Base-by-base conservation (phyloP, 768 basidiomycete genomes). In the Epithele typhae region DNA sequence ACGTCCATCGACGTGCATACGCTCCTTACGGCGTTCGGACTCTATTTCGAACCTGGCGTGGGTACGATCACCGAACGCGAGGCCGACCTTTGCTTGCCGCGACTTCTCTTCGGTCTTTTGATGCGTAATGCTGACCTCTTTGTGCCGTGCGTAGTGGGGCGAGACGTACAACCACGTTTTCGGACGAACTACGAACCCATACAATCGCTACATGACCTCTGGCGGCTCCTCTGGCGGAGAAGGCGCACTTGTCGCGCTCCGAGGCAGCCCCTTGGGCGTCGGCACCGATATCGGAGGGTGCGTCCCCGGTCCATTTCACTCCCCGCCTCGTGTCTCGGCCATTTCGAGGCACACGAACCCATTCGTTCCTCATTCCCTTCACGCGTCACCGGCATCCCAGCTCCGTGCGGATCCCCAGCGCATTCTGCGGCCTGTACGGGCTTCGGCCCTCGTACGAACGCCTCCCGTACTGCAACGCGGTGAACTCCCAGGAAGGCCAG, bases 181-280 rank as follows among this genome's bases (percentile, higher is more conserved):
- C 55, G 91, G 90, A 2, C 72, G 87, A 43, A 92, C 92, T 0
- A 58, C 68, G 14, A 91, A 92, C 57, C 91, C 91, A 0, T 68
- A 73, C 59, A 90, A 92, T 59, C 76, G 83, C 9, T 71, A 72
- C 15, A 68, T 89, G 37, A 89, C 85, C 5, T 66, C 71, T 4
- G 90, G 91, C 10, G 92, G 92, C 1, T 92, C 88, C 0, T 87
- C 84, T 3, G 92, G 92, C 5, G 92, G 91, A 25, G 92, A 93
- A 67, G 86, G 85, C 34, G 87, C 90, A 1, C 72, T 93, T 6
- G 56, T 92, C 35, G 82, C 80, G 59, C 55, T 72, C 61, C 69
- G 60, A 44, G 76, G 77, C 25, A 68, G 68, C 25, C 66, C 69
- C 2, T 35, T 78, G 50, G 86, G 89, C 23, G 76, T 90, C 10